These are phyloP conservation scores for Apophysomyces elegans DNA, from an alignment of 371 early-diverging fungal genomes.

Conservation along the genomic window DNA sequence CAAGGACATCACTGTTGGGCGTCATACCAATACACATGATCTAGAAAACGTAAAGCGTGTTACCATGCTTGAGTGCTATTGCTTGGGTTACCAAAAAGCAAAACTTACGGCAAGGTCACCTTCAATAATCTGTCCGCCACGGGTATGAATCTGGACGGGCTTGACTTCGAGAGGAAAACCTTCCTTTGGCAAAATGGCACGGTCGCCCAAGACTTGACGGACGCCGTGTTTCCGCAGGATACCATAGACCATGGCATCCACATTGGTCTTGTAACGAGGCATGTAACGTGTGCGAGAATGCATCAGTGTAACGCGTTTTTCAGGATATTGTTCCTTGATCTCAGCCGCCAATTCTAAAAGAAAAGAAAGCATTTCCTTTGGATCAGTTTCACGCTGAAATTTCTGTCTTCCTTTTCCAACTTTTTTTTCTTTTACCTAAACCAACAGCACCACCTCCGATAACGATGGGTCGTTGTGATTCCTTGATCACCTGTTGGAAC, in stretches of 20 bases:
- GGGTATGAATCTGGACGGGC: conserved; percentile 51
- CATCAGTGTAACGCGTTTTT: conserved; percentile 63
- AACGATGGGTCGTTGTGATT: conserved; percentile 54
- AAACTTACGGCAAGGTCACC: conserved; percentile 58
- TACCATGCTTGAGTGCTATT: background rate
- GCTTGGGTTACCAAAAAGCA: background rate
- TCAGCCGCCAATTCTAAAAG: conserved; percentile 64
- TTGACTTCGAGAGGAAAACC: conserved; percentile 53
- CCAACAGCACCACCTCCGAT: conserved; percentile 77
- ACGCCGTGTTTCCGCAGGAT: conserved; percentile 55
- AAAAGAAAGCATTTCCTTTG: no score
- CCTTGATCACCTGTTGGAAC: conserved; percentile 52
- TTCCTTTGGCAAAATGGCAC: conserved; percentile 47
- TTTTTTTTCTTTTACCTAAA: conserved; percentile 30
- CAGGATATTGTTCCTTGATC: conserved; percentile 66
- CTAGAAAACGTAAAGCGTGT: conserved; percentile 25
- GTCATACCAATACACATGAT: conserved; percentile 70
- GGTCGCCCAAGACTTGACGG: conserved; percentile 52
- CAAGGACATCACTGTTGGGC: conserved; percentile 58
- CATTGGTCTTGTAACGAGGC: conserved; percentile 51
- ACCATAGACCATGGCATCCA: conserved; percentile 46
- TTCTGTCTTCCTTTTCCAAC: background rate
- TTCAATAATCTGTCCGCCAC: conserved; percentile 49
- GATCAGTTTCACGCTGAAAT: no score
- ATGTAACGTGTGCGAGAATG: conserved; percentile 65